A percentile compares a stretch with the other conserved stretches of the same genome.
phyloP scores from a whole-genome alignment of 139 green algal species.

The Ulvella scutata region DNA sequence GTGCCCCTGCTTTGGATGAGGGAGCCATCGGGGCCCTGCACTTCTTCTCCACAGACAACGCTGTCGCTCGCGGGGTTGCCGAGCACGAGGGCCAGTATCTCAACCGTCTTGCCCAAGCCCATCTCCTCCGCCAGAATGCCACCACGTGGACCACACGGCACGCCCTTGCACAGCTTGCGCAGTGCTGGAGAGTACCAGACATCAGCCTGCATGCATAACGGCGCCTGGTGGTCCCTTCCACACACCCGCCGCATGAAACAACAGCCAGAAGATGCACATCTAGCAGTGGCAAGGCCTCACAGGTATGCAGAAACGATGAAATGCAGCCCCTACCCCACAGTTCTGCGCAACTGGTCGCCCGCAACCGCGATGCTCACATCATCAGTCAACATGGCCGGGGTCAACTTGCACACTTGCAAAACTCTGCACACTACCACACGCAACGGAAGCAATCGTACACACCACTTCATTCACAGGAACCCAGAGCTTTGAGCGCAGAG shows the following conservation, averaged over 20 bases:
- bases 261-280: no score
- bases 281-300: no score
- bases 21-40: neutral
- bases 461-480: neutral
- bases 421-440: no score
- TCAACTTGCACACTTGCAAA: no score
- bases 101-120: conserved; percentile 60
- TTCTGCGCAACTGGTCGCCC: no score
- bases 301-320: no score
- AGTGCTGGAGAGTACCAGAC: neutral
- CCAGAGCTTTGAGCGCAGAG: neutral
- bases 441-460: no score
- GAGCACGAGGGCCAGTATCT: conserved; percentile 44
- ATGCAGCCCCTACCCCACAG: no score
- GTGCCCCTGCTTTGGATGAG: neutral
- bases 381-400: no score
- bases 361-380: no score
- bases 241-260: no score
- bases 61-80: conserved; percentile 17
- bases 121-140: conserved; percentile 22
- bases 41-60: neutral
- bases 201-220: neutral
- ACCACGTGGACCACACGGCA: neutral
- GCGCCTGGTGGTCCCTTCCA: no score
- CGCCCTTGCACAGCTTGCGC: neutral